Conservation (phyloP, 192 early-diverging fungal species). For the Backusella macrospora region DNA sequence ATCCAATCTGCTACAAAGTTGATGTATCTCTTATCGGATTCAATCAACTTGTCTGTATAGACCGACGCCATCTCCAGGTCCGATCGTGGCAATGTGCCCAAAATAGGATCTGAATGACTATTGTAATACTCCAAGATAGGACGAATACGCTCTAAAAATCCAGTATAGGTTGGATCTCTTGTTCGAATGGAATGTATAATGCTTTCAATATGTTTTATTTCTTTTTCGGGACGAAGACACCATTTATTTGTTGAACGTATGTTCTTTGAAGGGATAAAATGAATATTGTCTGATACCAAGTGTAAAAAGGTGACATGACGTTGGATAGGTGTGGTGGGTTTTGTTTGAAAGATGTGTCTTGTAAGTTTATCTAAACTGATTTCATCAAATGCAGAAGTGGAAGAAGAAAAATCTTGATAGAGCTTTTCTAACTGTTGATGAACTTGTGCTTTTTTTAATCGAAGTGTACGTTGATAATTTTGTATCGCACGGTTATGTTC, state of each 20-base stretch:
- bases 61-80: constrained; percentile 18
- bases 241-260: constrained; percentile 56
- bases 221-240: constrained; percentile 46
- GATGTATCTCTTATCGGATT: constrained; percentile 57
- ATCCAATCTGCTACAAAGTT: constrained; percentile 54
- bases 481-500: constrained; percentile 42
- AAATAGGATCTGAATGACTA: constrained; percentile 24
- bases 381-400: constrained; percentile 32
- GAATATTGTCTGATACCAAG: constrained; percentile 53
- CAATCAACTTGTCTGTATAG: constrained; percentile 39
- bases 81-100: constrained; percentile 5
- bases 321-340: constrained; percentile 36
- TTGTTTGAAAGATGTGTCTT: background rate
- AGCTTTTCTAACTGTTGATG: constrained; percentile 42
- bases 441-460: constrained; percentile 38
- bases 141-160: constrained; percentile 55
- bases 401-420: constrained; percentile 27
- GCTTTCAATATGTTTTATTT: constrained; percentile 45
- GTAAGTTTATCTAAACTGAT: background rate
- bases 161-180: constrained; percentile 42
- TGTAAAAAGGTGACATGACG: constrained; percentile 63
- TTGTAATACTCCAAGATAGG: constrained; percentile 36
- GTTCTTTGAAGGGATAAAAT: constrained; percentile 50
- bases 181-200: constrained; percentile 57
- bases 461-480: constrained; percentile 38